phyloP scores from a whole-genome alignment of 1,139 yeast genomes.

The Entelexis paramagnoliae region DNA sequence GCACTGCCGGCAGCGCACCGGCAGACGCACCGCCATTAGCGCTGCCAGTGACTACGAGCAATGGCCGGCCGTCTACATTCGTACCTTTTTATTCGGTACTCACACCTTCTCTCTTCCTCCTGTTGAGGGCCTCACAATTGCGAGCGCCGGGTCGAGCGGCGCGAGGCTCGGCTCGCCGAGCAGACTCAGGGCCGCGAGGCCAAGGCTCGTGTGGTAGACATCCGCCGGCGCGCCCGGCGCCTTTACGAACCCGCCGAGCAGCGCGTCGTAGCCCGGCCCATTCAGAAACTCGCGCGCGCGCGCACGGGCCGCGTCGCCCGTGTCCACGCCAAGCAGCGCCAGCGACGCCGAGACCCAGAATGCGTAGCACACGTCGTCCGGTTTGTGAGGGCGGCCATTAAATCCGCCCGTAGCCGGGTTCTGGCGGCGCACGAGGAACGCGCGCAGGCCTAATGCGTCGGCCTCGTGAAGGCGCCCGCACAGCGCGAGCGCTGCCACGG shows the following conservation, averaged over 20 bases:
- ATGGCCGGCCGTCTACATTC: too few species aligned
- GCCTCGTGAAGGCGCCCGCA: slow-evolving; percentile 30
- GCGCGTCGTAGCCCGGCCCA: slow-evolving; percentile 47
- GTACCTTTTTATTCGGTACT: too few species aligned
- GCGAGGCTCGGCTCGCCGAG: slow-evolving; percentile 22
- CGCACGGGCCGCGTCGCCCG: slow-evolving; percentile 25
- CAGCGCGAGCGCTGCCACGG: slow-evolving; percentile 51
- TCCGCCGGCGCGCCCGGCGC: slow-evolving; percentile 51
- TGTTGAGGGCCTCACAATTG: background rate
- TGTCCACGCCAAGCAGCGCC: slow-evolving; percentile 33
- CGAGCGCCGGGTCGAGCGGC: slow-evolving; percentile 20
- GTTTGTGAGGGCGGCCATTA: slow-evolving; percentile 79
- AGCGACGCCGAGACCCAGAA: slow-evolving; percentile 77
- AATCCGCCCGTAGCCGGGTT: slow-evolving; percentile 54
- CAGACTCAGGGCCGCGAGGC: slow-evolving; percentile 32
- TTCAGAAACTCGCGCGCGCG: slow-evolving; percentile 43
- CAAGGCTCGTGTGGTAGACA: slow-evolving; percentile 36
- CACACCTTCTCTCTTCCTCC: too few species aligned
- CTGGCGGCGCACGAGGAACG: slow-evolving; percentile 38
- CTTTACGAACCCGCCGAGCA: slow-evolving; percentile 80
- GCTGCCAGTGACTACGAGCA: too few species aligned
- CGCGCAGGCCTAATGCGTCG: background rate
- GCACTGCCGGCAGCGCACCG: too few species aligned
- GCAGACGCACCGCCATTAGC: too few species aligned
- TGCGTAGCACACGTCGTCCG: slow-evolving; percentile 81